Evolutionary conservation across 768 basidiomycete species (phyloP).

Genomic region (Mycena pura): DNA sequence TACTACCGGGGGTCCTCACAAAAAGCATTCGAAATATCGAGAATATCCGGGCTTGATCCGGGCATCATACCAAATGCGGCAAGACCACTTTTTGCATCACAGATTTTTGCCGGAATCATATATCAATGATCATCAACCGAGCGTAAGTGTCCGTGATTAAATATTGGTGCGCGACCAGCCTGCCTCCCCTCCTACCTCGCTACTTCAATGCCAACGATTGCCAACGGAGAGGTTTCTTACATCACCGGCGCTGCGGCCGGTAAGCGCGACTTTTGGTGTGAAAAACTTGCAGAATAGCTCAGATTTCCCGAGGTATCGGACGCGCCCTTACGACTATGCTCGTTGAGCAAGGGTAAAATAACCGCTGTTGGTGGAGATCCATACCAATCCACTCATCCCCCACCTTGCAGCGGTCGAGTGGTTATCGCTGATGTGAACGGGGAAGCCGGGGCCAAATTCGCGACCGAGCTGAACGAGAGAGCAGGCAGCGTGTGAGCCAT

Average conservation of each 20-base stretch:
- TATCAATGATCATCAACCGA: too few relatives aligned
- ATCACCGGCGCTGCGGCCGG: conserved; percentile 22
- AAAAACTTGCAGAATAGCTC: background rate
- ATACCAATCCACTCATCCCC: background rate
- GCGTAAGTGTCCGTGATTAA: too few relatives aligned
- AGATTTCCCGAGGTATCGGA: conserved; percentile 23
- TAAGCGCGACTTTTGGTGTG: background rate
- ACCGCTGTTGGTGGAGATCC: background rate
- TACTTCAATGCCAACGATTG: conserved; percentile 14
- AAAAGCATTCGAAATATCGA: too few relatives aligned
- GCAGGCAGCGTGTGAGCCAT: conserved; percentile 26
- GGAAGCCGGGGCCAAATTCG: conserved; percentile 17
- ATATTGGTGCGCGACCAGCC: too few relatives aligned
- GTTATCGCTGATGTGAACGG: conserved; percentile 26
- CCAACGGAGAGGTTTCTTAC: conserved; percentile 21
- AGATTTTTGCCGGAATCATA: too few relatives aligned
- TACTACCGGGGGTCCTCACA: too few relatives aligned
- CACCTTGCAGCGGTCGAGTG: conserved; percentile 14
- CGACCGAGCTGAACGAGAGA: conserved; percentile 26
- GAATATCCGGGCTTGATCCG: too few relatives aligned
- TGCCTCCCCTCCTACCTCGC: background rate
- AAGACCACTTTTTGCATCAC: too few relatives aligned
- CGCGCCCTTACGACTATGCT: conserved; percentile 19
- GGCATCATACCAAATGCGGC: too few relatives aligned
- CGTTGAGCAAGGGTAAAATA: conserved; percentile 21